Percentiles rank a stretch among this genome's conserved stretches.
Evolutionary conservation across 225 moss, liverwort and hornwort species (phyloP).

Genomic region (Asterella californica): DNA sequence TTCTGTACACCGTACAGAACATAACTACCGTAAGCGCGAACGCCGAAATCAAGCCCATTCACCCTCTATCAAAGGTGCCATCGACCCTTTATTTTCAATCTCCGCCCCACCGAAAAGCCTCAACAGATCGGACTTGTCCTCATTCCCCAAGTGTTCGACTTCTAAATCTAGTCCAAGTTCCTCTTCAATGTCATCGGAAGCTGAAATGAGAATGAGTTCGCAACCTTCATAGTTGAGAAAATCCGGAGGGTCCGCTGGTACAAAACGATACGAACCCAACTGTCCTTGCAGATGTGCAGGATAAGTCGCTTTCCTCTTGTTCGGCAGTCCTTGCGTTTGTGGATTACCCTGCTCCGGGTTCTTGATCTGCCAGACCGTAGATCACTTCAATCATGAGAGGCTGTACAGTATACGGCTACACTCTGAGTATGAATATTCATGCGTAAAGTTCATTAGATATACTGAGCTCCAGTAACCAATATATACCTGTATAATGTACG

Average conservation of each 20-base stretch:
- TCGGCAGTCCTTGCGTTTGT: slow-evolving; percentile 33
- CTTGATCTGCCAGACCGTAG: slow-evolving; percentile 55
- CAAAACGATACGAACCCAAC: slow-evolving; percentile 54
- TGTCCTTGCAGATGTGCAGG: slow-evolving; percentile 54
- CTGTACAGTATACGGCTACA: not conserved
- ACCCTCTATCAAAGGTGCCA: too few species aligned
- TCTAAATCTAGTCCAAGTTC: slow-evolving; percentile 51
- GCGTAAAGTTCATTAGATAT: not conserved
- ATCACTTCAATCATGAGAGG: not conserved
- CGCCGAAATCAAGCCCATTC: slow-evolving; percentile 54
- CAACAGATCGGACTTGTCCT: slow-evolving; percentile 43
- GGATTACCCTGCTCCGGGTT: slow-evolving; percentile 56
- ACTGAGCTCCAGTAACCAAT: not conserved
- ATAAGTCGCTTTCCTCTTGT: slow-evolving; percentile 50
- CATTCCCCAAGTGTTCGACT: slow-evolving; percentile 37
- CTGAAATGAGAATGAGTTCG: slow-evolving; percentile 56
- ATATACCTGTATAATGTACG: slow-evolving; percentile 59
- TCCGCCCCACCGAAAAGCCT: slow-evolving; percentile 41
- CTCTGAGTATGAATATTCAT: not conserved
- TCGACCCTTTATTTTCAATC: slow-evolving; percentile 49
- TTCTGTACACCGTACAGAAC: too few species aligned
- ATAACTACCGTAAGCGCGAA: too few species aligned
- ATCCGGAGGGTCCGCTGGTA: slow-evolving; percentile 61
- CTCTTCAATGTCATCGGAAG: slow-evolving; percentile 47
- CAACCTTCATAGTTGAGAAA: slow-evolving; percentile 74